These are phyloP conservation scores for Colletotrichum spaethianum DNA, from an alignment of 2,329 filamentous ascomycete genomes.

Conservation along the genomic window DNA sequence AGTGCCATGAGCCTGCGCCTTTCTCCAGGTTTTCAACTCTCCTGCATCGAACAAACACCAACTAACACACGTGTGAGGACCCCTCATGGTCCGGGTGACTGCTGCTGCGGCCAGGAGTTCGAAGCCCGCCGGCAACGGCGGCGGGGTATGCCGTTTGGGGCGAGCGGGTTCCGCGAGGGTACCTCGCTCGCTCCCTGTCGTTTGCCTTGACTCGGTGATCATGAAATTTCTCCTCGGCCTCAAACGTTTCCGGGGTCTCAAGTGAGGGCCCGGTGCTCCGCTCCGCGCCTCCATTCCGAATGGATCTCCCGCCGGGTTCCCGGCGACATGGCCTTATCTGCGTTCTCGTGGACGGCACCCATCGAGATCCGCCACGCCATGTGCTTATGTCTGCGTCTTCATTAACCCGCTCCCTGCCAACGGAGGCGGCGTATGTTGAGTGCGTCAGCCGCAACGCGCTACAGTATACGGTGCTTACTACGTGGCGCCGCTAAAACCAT, in stretches of 20 bases:
- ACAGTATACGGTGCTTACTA: constrained; percentile 25
- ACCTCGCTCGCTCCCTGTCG: not conserved
- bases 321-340: not conserved
- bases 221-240: not conserved
- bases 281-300: constrained; percentile 6
- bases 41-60: not conserved
- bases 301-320: not conserved
- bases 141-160: not conserved
- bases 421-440: not conserved
- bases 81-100: not conserved
- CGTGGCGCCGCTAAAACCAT: constrained; percentile 7
- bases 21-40: not conserved
- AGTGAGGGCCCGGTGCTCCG: not conserved
- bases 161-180: constrained; percentile 10
- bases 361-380: not conserved
- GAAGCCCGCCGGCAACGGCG: not conserved
- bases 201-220: constrained; percentile 13
- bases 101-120: not conserved
- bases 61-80: not conserved
- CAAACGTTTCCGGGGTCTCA: not conserved
- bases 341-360: not conserved
- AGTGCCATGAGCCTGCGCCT: constrained; percentile 8
- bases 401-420: not conserved
- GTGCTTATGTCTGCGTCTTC: not conserved
- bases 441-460: constrained; percentile 31